Evolutionary conservation across 2,329 filamentous ascomycete species (phyloP), one percentile per base, ranked within the genome.

Genomic region (Tolypocladium amazonense): DNA sequence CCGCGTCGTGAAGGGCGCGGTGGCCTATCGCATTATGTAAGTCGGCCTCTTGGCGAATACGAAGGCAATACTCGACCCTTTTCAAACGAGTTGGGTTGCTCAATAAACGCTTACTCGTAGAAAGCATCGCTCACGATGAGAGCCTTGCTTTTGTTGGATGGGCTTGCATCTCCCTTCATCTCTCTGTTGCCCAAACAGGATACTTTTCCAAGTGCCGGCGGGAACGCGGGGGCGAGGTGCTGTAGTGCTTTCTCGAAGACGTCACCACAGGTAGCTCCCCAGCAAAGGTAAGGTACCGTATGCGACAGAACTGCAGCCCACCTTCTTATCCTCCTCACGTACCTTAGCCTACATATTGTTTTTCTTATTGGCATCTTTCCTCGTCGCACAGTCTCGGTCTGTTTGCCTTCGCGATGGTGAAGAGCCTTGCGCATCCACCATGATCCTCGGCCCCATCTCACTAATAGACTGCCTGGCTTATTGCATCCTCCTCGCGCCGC

Each of bases 391-490:
- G 33, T 33, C 43, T 52, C 50, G 4, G n/a, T 14, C 6, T 15
- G n/a, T 56, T 56, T 20, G 35, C 33, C 27, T 30, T 38, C 52
- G 59, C 57, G 43, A 61, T 62, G 57, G 56, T 39, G 30, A 15
- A 43, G 18, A 27, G 15, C 56, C 43, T 50, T 18, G 12, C 43
- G 55, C 23, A 27, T 38, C 60, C 64, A 75, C 61, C 63, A 92
- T 92, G 88, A 87, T 91, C 61, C 78, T 94, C 50, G 82, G 83
- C 41, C 86, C 88, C 60, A 83, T 94, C 53, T 90, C 87, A 8
- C 88, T 88, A 72, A 71, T 91, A 35, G 90, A 94, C 75, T 92
- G 88, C 75, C 60, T 88, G 37, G 83, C 86, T 60, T 94, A 92
- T 68, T 80, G 89, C 56, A 57, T 87, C 50, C 87, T 90, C 67